Evolutionary conservation across 2,329 filamentous ascomycete species (phyloP).

Genomic region (Monosporascus cannonballus): DNA sequence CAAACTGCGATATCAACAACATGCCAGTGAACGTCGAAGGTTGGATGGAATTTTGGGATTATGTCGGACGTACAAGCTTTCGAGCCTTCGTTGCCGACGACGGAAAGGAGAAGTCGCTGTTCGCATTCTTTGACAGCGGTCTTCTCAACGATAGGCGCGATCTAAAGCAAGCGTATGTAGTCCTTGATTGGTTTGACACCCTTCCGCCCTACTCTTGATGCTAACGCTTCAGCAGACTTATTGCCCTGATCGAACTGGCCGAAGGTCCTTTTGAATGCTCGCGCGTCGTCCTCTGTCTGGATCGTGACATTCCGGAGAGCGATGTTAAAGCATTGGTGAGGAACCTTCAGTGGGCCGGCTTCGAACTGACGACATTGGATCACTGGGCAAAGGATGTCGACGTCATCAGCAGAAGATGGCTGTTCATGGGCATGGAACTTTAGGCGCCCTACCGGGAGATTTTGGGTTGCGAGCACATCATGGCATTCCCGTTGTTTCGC

Average conservation of each 20-base stretch:
- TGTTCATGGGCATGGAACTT: slow-evolving; percentile 85
- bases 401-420: slow-evolving; percentile 70
- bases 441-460: slow-evolving; percentile 28
- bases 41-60: slow-evolving; percentile 81
- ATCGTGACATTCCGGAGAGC: slow-evolving; percentile 58
- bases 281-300: slow-evolving; percentile 74
- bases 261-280: slow-evolving; percentile 69
- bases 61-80: slow-evolving; percentile 76
- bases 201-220: slow-evolving; percentile 7
- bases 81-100: slow-evolving; percentile 75
- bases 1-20: slow-evolving; percentile 19
- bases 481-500: neutral
- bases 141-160: slow-evolving; percentile 58
- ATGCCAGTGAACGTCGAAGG: slow-evolving; percentile 39
- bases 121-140: slow-evolving; percentile 76
- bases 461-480: neutral
- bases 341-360: slow-evolving; percentile 90
- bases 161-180: slow-evolving; percentile 75
- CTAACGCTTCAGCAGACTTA: slow-evolving; percentile 53
- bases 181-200: slow-evolving; percentile 13
- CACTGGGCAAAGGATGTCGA: slow-evolving; percentile 62
- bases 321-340: slow-evolving; percentile 65
- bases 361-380: slow-evolving; percentile 74
- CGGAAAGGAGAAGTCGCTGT: slow-evolving; percentile 66
- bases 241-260: slow-evolving; percentile 85